Percentiles rank a stretch among this genome's conserved stretches.
Conservation (phyloP, 495 filamentous ascomycete species). For the Aspergillus bertholletiae region DNA sequence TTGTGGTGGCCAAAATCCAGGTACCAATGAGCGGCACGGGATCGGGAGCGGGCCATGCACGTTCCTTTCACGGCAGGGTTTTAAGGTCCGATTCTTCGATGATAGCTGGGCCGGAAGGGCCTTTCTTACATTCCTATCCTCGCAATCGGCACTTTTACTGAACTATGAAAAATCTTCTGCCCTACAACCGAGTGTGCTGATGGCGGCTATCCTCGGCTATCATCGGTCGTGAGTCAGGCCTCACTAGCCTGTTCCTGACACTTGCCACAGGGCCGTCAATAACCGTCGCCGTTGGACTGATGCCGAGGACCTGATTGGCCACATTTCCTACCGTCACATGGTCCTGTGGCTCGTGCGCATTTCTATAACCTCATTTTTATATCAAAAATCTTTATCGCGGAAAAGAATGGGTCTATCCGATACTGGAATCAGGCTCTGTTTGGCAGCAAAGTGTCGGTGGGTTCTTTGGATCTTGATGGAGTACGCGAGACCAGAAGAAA, state of each 20-base stretch:
- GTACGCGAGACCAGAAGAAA: neutral
- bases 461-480: neutral
- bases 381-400: constrained; percentile 5
- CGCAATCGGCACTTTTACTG: neutral
- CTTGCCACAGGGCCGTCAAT: constrained; percentile 7
- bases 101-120: neutral
- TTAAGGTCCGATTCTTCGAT: neutral
- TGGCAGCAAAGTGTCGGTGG: neutral
- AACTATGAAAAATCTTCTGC: neutral
- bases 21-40: too few species aligned
- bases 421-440: neutral
- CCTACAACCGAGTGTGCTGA: neutral
- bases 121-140: too few species aligned
- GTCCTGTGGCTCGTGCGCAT: constrained; percentile 4
- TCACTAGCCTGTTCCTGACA: neutral
- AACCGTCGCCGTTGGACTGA: neutral
- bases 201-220: constrained; percentile 2
- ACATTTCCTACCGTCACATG: neutral
- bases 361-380: neutral
- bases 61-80: neutral
- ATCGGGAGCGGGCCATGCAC: neutral
- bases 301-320: neutral
- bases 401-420: constrained; percentile 8
- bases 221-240: neutral
- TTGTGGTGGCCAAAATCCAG: neutral